Base-by-base conservation (phyloP, 176 grass and related monocot species). In the Metroxylon sagu region DNA sequence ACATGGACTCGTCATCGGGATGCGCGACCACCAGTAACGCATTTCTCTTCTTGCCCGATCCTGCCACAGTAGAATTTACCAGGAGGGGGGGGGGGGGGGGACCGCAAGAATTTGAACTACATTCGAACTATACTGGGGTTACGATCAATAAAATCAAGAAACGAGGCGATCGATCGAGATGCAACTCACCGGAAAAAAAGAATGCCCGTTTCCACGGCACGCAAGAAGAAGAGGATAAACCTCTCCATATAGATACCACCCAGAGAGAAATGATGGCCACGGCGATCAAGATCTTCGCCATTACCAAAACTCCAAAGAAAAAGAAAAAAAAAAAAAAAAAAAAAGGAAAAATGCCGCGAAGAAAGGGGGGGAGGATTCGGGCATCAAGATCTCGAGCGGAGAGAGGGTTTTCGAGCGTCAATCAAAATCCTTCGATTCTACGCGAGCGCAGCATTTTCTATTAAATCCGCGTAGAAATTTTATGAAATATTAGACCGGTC, bases 1-100 rank as follows among this genome's bases (percentile, higher is more conserved):
- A 91, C 92, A 91, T 91, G 58, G 92, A 91, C 59, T 97, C 87
- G 62, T 88, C 87, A 70, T 97, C 87, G 25, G 84, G 87, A 83
- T 97, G 92, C 21, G 87, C 81, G 23, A 85, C 48, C 57, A 83
- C 81, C 8, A 97, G 65, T 35, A 97, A 78, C 50, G 85, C 78
- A 26, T 85, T 91, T 60, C 75, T 76, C 57, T 71, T 74, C 60
- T 76, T 88, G 61, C 70, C 39, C 5, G 23, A 50, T n/a, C 62
- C 62, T 67, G 64, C 21, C 21, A n/a, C n/a, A n/a, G n/a, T n/a
- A n/a, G n/a, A n/a, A n/a, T n/a, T n/a, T n/a, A n/a, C n/a, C n/a
- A n/a, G n/a, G n/a, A n/a, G n/a, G n/a, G n/a, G n/a, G n/a, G n/a
- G n/a, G n/a, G n/a, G n/a, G n/a, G n/a, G n/a, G n/a, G n/a, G n/a